Base-by-base conservation (phyloP, 23 red algal genomes). In the Gracilaria caudata region DNA sequence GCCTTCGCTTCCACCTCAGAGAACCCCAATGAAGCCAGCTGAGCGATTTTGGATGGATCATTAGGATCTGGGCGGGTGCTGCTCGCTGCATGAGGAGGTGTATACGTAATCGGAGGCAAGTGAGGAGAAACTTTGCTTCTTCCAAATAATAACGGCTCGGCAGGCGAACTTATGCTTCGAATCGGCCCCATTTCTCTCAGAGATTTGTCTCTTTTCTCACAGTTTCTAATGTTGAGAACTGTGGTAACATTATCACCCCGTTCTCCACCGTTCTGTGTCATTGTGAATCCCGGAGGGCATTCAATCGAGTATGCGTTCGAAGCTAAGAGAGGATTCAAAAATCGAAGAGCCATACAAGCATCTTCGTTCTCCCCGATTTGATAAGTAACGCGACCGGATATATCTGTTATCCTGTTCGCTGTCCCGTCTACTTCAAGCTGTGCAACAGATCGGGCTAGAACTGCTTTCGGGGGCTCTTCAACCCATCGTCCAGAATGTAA, bases 291-390 rank as follows among this genome's bases (percentile, higher is more conserved):
- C 57, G 28, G 21, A 3, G 87, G 65, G 14, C 56, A 56, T 37
- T 47, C 44, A 11, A 80, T 76, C 47, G 75, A 75, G 73, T 82
- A 91, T 4, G 76, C 87, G 51, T 91, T 91, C 20, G 76, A 35
- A 12, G 76, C 87, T 26, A 91, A 46, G 25, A 91, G 20, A 29
- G 87, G 87, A 82, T 82, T 91, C 38, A 91, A 45, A 71, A 91
- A 91, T 2, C 87, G 61, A 56, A 91, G 79, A 19, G 77, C 71
- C 32, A 81, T 35, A 56, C 5, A 60, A 26, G 16, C 32, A 30
- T 32, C n/a, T 25, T 80, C 35, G 4, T 30, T 30, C 11, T 43
- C 19, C 4, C 46, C 51, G 51, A 63, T 25, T 23, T 51, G 60
- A 63, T 77, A 55, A 9, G 54, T n/a, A 40, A 89, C 30, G 33